Conservation (phyloP, 352 stramenopile species). For the Pythium grandisporangium region DNA sequence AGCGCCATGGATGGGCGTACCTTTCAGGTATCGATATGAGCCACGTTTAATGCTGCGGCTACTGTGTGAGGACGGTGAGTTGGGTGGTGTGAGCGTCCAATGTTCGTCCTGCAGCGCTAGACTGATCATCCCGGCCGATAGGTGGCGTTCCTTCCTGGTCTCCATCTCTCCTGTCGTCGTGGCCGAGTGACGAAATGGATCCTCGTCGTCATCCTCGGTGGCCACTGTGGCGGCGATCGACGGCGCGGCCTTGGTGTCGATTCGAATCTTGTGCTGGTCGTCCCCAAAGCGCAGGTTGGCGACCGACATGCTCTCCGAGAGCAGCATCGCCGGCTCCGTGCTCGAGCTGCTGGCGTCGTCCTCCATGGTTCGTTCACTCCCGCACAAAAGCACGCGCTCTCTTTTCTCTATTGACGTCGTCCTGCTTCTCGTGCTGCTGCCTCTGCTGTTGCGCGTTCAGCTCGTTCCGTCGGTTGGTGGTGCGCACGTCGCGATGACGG, state of each 20-base stretch:
- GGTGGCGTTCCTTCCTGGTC: no score
- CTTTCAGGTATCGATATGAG: constrained; percentile 2
- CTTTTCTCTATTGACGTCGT: no score
- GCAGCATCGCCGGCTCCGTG: constrained; percentile 3
- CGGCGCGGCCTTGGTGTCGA: not conserved
- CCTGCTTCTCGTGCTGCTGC: no score
- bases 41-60: not conserved
- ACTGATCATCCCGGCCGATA: not conserved
- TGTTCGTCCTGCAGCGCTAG: not conserved
- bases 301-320: not conserved
- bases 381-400: no score
- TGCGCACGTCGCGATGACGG: no score
- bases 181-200: no score
- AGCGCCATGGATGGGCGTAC: not conserved
- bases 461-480: no score
- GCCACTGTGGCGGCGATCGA: not conserved
- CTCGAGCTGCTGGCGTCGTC: constrained; percentile 4
- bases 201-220: not conserved
- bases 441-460: no score
- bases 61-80: not conserved
- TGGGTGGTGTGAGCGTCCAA: not conserved
- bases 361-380: constrained; percentile 11
- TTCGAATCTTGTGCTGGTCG: not conserved
- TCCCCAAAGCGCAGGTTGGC: not conserved
- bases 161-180: no score